Percentiles rank a stretch among this genome's conserved stretches.
These are phyloP conservation scores for Claviceps sp. DNA, from an alignment of 2,329 filamentous ascomycete species.

Conservation along the genomic window DNA sequence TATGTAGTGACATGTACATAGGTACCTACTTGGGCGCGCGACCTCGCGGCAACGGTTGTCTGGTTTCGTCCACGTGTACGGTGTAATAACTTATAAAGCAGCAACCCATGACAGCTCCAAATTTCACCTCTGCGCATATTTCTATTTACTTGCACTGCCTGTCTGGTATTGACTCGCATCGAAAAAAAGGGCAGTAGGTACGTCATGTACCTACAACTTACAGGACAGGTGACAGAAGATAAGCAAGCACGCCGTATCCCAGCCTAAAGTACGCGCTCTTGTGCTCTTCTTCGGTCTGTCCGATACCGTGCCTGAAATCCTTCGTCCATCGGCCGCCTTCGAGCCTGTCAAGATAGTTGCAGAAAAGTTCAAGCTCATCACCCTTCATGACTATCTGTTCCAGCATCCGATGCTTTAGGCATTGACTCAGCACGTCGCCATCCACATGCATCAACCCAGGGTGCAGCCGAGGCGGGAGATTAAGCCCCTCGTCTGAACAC, in stretches of 20 bases:
- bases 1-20: too few relatives aligned
- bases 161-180: background rate
- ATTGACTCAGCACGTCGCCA: slow-evolving; percentile 48
- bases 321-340: slow-evolving; percentile 30
- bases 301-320: slow-evolving; percentile 13
- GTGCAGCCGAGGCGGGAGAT: slow-evolving; percentile 24
- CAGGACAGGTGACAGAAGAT: slow-evolving; percentile 36
- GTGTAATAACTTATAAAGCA: too few relatives aligned
- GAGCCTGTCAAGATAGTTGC: slow-evolving; percentile 34
- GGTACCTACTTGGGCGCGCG: too few relatives aligned
- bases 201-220: slow-evolving; percentile 13
- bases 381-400: slow-evolving; percentile 25
- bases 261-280: slow-evolving; percentile 28
- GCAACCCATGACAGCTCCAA: too few relatives aligned
- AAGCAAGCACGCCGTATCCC: slow-evolving; percentile 40
- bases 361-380: slow-evolving; percentile 26
- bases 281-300: slow-evolving; percentile 10
- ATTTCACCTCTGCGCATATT: too few relatives aligned
- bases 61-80: too few relatives aligned
- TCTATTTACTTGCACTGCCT: background rate
- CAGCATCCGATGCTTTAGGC: slow-evolving; percentile 33
- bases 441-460: slow-evolving; percentile 49
- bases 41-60: too few relatives aligned
- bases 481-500: slow-evolving; percentile 11
- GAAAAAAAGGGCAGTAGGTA: background rate